phyloP scores from a whole-genome alignment of 2,329 filamentous ascomycete species.

The Zymoseptoria brevis region DNA sequence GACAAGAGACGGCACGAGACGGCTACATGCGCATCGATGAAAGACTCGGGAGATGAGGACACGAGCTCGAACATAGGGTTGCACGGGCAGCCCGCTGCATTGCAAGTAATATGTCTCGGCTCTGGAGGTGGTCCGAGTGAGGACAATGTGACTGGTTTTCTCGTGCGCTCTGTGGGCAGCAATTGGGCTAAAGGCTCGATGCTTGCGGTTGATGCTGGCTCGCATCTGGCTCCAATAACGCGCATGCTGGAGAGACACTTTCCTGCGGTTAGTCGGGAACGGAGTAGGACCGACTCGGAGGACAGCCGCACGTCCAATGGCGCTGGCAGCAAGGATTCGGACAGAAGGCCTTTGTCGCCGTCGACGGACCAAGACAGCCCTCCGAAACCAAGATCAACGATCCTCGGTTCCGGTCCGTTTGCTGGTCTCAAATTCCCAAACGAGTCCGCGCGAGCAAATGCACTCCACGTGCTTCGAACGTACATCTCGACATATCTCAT shows the following conservation, averaged over 20 bases:
- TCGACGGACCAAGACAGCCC: conserved; percentile 12
- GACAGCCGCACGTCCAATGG: conserved; percentile 11
- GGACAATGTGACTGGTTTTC: conserved; percentile 79
- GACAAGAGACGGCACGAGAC: conserved; percentile 11
- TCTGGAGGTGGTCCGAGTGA: conserved; percentile 84
- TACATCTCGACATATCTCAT: conserved; percentile 85
- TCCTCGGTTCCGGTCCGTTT: conserved; percentile 63
- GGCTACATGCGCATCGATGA: conserved; percentile 33
- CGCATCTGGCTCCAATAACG: conserved; percentile 79
- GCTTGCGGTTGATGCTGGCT: conserved; percentile 88
- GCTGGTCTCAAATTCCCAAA: conserved; percentile 65
- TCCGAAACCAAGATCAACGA: conserved; percentile 36
- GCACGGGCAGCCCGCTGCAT: conserved; percentile 28
- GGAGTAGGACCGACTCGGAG: conserved; percentile 9
- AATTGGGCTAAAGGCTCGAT: conserved; percentile 77
- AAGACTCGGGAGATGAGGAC: conserved; percentile 30
- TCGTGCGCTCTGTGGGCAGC: conserved; percentile 72
- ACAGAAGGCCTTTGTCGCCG: conserved; percentile 9
- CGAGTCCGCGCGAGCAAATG: conserved; percentile 64
- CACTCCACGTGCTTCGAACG: conserved; percentile 66
- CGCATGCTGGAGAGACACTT: conserved; percentile 59
- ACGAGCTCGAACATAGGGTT: conserved; percentile 29
- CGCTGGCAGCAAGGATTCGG: conserved; percentile 1
- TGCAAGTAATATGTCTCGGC: conserved; percentile 52
- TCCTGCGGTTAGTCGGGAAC: conserved; percentile 32